Evolutionary conservation across 805 yeast species (phyloP).

Genomic region (Nakazawaea molendinolei): DNA sequence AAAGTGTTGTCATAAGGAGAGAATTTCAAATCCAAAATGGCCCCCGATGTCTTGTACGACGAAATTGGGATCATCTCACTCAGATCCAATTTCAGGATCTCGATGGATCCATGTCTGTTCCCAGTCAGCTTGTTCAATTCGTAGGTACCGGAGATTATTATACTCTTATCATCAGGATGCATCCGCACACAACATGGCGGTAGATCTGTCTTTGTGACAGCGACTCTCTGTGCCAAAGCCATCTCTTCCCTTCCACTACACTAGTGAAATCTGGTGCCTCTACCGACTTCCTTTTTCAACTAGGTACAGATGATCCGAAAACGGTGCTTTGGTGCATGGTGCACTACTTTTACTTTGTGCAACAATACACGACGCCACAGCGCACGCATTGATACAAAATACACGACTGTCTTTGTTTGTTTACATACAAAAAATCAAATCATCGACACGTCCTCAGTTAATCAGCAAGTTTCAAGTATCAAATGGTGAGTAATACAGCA

Average conservation of each 20-base stretch:
- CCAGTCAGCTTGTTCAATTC: slow-evolving; percentile 56
- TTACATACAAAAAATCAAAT: too few species aligned
- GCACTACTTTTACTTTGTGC: too few species aligned
- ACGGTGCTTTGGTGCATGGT: too few species aligned
- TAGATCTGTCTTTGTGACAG: slow-evolving; percentile 35
- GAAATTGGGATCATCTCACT: slow-evolving; percentile 19
- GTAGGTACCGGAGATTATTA: slow-evolving; percentile 74
- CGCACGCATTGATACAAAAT: too few species aligned
- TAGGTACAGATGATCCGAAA: too few species aligned
- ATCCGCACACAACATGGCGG: slow-evolving; percentile 84
- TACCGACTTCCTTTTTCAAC: too few species aligned
- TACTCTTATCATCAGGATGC: slow-evolving; percentile 39
- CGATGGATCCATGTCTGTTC: slow-evolving; percentile 56
- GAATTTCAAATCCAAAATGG: slow-evolving; percentile 74
- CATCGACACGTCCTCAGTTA: too few species aligned
- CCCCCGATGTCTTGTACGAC: slow-evolving; percentile 38
- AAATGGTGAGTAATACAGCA: background rate
- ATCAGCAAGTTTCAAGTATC: too few species aligned
- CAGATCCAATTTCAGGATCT: slow-evolving; percentile 27
- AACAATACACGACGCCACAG: too few species aligned
- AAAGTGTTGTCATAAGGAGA: slow-evolving; percentile 44
- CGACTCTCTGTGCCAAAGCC: slow-evolving; percentile 17
- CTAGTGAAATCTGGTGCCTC: too few species aligned
- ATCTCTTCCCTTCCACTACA: background rate
- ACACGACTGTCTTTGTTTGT: too few species aligned